Evolutionary conservation across 2,329 filamentous ascomycete genomes (phyloP), one percentile per base, ranked within the genome.

Genomic region (Pseudopyrenochaeta lycopersici): DNA sequence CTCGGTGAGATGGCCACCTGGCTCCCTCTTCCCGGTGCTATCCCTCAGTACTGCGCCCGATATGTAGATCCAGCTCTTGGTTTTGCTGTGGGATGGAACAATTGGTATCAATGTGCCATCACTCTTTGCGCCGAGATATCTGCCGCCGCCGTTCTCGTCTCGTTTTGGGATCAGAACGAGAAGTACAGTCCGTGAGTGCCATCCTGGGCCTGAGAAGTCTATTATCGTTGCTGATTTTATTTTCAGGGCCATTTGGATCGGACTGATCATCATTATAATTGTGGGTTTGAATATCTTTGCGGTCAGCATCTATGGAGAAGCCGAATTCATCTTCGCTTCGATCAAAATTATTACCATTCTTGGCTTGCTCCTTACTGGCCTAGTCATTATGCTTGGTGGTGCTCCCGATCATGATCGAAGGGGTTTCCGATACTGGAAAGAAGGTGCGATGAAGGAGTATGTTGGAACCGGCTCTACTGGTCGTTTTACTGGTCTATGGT

Each of bases 401-500:
- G 72, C 61, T 17, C 72, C 72, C 9, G 67, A 72, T 44, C 60
- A 71, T 29, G 72, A 74, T 44, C 65, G 46, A 21, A 60, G 68
- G 31, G 89, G 89, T 1, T 91, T 91, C 71, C 75, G 80, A 33
- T 90, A 90, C 73, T 92, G 89, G 90, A 83, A 79, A 47, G 74
- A 86, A 29, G 88, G 87, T 1, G 85, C 88, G 0, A 73, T 76
- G 71, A 76, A 72, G 40, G 67, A 72, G 40, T 74, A 74, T 47
- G 62, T 74, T 35, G 88, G 90, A 62, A 77, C 76, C 0, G 86
- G 85, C 1, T 59, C 67, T 3, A 85, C 80, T 77, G 88, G 88
- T 12, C 78, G 80, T 12, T 91, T 91, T 66, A 79, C 90, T 4
- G 85, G 84, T 14, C 85, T 85, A 58, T 88, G 70, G 71, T 75